Evolutionary conservation across 1,284 basidiomycete species (phyloP).

Genomic region (Cyathus pygmaeus): DNA sequence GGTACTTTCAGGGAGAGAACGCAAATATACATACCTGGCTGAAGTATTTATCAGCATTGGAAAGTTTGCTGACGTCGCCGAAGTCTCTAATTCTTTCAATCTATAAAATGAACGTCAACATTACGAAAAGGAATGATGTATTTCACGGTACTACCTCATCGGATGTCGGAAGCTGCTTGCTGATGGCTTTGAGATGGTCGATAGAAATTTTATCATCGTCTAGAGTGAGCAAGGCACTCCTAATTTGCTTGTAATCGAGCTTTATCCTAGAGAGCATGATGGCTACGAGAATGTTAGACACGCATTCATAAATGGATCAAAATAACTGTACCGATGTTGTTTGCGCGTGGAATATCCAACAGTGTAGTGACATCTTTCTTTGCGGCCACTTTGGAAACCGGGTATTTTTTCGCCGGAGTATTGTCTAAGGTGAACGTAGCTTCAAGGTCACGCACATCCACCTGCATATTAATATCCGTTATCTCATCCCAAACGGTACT

Average conservation of each 20-base stretch:
- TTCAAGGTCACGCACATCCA: conserved; percentile 79
- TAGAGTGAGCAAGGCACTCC: conserved; percentile 72
- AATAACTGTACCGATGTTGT: conserved; percentile 73
- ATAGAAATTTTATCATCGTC: conserved; percentile 73
- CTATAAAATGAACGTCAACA: conserved; percentile 42
- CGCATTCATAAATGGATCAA: conserved; percentile 1
- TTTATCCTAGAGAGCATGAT: conserved; percentile 87
- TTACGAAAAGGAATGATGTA: background rate
- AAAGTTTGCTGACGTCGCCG: conserved; percentile 73
- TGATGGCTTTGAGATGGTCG: conserved; percentile 80
- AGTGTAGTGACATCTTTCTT: conserved; percentile 76
- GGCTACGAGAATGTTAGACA: conserved; percentile 49
- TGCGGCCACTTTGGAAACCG: conserved; percentile 48
- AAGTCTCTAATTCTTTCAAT: conserved; percentile 73
- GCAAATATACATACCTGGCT: conserved; percentile 60
- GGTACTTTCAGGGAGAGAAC: background rate
- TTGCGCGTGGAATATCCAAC: conserved; percentile 84
- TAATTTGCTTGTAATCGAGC: conserved; percentile 69
- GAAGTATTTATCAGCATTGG: conserved; percentile 89
- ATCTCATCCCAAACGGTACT: conserved; percentile 80
- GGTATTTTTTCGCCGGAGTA: conserved; percentile 52
- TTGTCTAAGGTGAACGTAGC: conserved; percentile 77
- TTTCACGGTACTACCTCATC: conserved; percentile 68
- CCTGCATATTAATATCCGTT: conserved; percentile 40
- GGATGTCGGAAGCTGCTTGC: conserved; percentile 76